Evolutionary conservation across 768 basidiomycete genomes (phyloP).

Genomic region (Kwoniella sp.): DNA sequence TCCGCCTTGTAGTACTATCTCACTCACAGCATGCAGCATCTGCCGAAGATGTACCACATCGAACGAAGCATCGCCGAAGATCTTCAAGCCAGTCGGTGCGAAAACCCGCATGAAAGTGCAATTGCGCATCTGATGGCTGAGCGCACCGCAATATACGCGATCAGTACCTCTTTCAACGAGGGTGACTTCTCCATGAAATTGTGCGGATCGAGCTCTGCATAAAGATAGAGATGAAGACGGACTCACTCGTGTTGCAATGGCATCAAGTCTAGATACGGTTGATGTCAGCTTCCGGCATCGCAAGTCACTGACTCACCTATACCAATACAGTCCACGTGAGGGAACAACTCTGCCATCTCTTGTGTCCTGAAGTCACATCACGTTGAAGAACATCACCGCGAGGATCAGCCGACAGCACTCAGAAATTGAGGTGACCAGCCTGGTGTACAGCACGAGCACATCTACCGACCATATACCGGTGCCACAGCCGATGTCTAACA

Average conservation of each 20-base stretch:
- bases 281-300: neutral
- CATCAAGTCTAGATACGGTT: constrained; percentile 14
- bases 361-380: constrained; percentile 9
- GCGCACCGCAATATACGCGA: too few relatives aligned
- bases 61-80: constrained; percentile 18
- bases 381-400: too few relatives aligned
- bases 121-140: constrained; percentile 21
- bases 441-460: neutral
- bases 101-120: constrained; percentile 21
- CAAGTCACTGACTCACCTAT: constrained; percentile 12
- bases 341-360: constrained; percentile 29
- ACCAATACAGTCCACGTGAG: constrained; percentile 24
- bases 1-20: neutral
- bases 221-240: too few relatives aligned
- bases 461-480: constrained; percentile 16
- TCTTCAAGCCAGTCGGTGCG: constrained; percentile 8
- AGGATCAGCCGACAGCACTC: too few relatives aligned
- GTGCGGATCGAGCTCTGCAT: too few relatives aligned
- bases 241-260: constrained; percentile 27
- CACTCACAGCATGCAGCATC: constrained; percentile 24
- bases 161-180: too few relatives aligned
- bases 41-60: constrained; percentile 25
- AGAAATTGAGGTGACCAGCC: neutral
- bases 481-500: constrained; percentile 30
- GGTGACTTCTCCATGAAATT: too few relatives aligned